phyloP scores from a whole-genome alignment of 768 basidiomycete species.

The Amanita pallidorosea region DNA sequence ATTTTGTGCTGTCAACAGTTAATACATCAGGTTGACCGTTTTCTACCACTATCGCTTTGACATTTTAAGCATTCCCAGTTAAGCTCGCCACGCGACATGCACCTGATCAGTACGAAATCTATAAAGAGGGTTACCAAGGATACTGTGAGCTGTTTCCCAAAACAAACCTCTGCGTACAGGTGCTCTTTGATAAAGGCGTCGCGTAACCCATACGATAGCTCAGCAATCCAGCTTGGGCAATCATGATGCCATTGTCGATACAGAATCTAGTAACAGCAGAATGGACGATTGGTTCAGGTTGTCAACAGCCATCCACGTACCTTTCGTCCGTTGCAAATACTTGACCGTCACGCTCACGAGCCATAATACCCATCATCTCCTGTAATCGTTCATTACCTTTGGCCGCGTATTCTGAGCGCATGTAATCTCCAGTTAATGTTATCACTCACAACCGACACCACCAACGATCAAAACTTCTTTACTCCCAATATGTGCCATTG shows the following conservation, averaged over 20 bases:
- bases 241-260: constrained; percentile 99
- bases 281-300: background rate
- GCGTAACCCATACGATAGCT: constrained; percentile 82
- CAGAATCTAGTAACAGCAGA: constrained; percentile 59
- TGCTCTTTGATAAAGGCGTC: constrained; percentile 71
- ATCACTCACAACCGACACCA: constrained; percentile 91
- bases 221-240: constrained; percentile 93
- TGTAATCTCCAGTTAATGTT: background rate
- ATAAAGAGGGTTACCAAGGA: constrained; percentile 3
- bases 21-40: constrained; percentile 14
- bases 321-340: constrained; percentile 96
- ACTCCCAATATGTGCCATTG: constrained; percentile 97
- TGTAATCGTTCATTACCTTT: constrained; percentile 87
- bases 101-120: constrained; percentile 96
- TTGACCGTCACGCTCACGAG: constrained; percentile 72
- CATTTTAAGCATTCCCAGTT: constrained; percentile 17
- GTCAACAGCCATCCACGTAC: constrained; percentile 32
- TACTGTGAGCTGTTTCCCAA: background rate
- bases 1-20: constrained; percentile 41
- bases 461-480: constrained; percentile 96
- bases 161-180: constrained; percentile 82
- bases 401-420: background rate
- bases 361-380: constrained; percentile 99
- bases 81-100: constrained; percentile 76
- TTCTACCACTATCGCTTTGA: background rate